These are phyloP conservation scores for Penicillium mononematosum DNA, from an alignment of 495 filamentous ascomycete species.

Conservation along the genomic window DNA sequence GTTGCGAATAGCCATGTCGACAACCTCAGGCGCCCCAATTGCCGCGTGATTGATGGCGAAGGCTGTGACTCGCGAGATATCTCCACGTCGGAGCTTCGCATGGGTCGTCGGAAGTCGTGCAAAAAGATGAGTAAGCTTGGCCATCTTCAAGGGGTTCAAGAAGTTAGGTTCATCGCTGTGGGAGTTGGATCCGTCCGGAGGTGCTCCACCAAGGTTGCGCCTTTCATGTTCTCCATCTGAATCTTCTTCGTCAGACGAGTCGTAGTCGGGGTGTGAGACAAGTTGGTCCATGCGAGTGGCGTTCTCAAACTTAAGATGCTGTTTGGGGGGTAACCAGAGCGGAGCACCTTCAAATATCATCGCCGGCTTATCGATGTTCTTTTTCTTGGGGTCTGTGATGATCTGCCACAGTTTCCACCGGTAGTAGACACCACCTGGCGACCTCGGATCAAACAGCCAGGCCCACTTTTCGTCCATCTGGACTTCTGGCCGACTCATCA, in stretches of 20 bases:
- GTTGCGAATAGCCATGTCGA: slow-evolving; percentile 81
- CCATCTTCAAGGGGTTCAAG: slow-evolving; percentile 80
- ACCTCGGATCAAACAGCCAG: slow-evolving; percentile 89
- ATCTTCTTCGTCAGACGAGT: slow-evolving; percentile 84
- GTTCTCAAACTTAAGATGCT: slow-evolving; percentile 68
- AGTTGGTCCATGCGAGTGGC: slow-evolving; percentile 71
- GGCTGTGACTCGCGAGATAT: slow-evolving; percentile 79
- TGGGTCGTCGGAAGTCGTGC: slow-evolving; percentile 76
- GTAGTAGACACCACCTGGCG: slow-evolving; percentile 78
- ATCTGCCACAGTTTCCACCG: slow-evolving; percentile 88
- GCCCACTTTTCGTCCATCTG: slow-evolving; percentile 86
- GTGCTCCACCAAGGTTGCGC: slow-evolving; percentile 53
- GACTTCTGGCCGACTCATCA: slow-evolving; percentile 81
- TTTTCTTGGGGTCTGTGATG: slow-evolving; percentile 52
- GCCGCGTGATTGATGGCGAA: slow-evolving; percentile 90
- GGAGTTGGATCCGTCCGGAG: slow-evolving; percentile 42
- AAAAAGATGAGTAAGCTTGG: slow-evolving; percentile 76
- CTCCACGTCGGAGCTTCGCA: slow-evolving; percentile 74
- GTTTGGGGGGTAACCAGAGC: slow-evolving; percentile 69
- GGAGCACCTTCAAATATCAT: slow-evolving; percentile 67
- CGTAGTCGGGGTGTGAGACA: slow-evolving; percentile 78
- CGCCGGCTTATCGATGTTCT: slow-evolving; percentile 31
- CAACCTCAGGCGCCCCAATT: slow-evolving; percentile 78
- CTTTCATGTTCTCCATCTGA: slow-evolving; percentile 70
- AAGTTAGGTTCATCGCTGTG: slow-evolving; percentile 62